Conservation (phyloP, 352 stramenopile species). For the Pythium brachiatum region DNA sequence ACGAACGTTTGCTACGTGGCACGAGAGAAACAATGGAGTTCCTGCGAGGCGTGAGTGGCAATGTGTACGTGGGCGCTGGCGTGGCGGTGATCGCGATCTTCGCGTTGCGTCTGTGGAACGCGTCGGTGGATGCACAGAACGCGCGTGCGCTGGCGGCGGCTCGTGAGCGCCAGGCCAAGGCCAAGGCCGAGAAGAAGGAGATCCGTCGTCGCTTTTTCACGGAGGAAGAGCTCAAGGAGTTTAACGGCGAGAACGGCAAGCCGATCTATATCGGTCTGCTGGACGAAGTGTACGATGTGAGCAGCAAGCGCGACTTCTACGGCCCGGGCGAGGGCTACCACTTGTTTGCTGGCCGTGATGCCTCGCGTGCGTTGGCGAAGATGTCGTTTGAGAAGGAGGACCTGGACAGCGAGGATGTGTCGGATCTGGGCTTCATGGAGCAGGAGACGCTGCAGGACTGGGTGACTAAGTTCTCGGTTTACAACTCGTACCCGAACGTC, state of each 20-base stretch:
- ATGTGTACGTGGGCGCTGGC: constrained; percentile 52
- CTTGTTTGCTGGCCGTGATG: constrained; percentile 94
- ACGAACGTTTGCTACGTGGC: not conserved
- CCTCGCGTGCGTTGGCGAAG: constrained; percentile 92
- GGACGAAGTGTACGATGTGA: constrained; percentile 97
- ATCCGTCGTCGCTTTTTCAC: constrained; percentile 91
- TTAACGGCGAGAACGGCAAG: constrained; percentile 90
- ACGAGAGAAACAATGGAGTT: constrained; percentile 34
- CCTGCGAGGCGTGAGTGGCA: constrained; percentile 40
- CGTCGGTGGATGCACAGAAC: constrained; percentile 57
- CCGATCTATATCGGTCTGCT: constrained; percentile 95
- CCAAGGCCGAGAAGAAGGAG: constrained; percentile 64
- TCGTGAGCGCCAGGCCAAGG: constrained; percentile 59
- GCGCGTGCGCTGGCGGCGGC: constrained; percentile 59
- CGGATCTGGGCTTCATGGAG: constrained; percentile 80
- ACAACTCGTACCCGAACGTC: constrained; percentile 95
- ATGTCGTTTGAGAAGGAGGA: constrained; percentile 95
- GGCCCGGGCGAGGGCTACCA: constrained; percentile 95
- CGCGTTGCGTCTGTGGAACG: constrained; percentile 61
- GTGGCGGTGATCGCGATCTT: constrained; percentile 53
- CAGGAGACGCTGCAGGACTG: constrained; percentile 90
- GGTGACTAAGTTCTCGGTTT: constrained; percentile 95
- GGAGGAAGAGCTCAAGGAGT: constrained; percentile 85
- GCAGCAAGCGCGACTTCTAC: constrained; percentile 94
- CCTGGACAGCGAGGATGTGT: constrained; percentile 82